phyloP scores from a whole-genome alignment of 1,284 basidiomycete species.

The Salmacisia buchloeana region DNA sequence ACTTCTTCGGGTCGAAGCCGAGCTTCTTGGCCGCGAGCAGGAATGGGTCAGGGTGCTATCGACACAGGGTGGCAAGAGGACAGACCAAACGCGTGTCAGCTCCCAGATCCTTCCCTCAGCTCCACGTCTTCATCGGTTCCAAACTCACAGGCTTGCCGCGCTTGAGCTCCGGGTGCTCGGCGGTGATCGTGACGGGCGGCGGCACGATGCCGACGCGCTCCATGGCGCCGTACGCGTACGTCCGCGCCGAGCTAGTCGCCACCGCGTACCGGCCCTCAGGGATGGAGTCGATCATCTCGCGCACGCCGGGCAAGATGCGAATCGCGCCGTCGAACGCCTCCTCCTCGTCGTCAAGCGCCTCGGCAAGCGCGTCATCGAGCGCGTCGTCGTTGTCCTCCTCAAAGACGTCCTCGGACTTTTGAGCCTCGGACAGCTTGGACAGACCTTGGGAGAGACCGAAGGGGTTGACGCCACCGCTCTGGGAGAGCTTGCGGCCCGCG shows the following conservation, averaged over 20 bases:
- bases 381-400: slow-evolving; percentile 49
- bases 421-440: slow-evolving; percentile 14
- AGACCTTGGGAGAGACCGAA: slow-evolving; percentile 7
- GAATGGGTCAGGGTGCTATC: slow-evolving; percentile 65
- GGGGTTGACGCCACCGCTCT: slow-evolving; percentile 35
- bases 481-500: slow-evolving; percentile 52
- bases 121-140: slow-evolving; percentile 13
- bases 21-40: slow-evolving; percentile 68
- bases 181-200: slow-evolving; percentile 69
- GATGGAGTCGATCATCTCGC: slow-evolving; percentile 63
- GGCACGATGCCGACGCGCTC: slow-evolving; percentile 67
- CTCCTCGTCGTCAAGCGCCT: slow-evolving; percentile 57
- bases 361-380: slow-evolving; percentile 55
- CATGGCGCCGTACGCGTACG: slow-evolving; percentile 68
- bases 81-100: slow-evolving; percentile 13
- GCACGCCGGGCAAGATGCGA: slow-evolving; percentile 68
- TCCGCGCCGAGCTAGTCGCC: slow-evolving; percentile 70
- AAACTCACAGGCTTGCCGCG: slow-evolving; percentile 47
- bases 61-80: slow-evolving; percentile 55
- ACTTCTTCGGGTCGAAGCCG: slow-evolving; percentile 56
- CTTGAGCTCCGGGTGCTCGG: slow-evolving; percentile 61
- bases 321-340: slow-evolving; percentile 51
- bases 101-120: neutral
- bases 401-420: slow-evolving; percentile 52
- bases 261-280: slow-evolving; percentile 67